Percentiles rank a stretch among this genome's conserved stretches.
These are phyloP conservation scores for Anisogramma anomala DNA, from an alignment of 2,329 filamentous ascomycete genomes.

Conservation along the genomic window DNA sequence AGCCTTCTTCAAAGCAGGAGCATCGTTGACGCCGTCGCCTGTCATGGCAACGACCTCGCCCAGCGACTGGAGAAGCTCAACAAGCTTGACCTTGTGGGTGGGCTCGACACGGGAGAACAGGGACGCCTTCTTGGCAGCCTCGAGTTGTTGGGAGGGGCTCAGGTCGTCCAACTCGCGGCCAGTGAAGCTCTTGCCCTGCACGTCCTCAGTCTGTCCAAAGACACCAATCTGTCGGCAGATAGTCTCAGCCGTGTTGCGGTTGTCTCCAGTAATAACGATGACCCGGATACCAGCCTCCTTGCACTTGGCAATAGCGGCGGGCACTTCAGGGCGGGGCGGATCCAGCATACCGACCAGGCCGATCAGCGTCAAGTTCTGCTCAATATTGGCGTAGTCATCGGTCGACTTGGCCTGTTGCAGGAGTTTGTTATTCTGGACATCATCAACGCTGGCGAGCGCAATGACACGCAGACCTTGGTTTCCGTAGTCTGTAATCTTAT, in stretches of 20 bases:
- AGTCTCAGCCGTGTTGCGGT: conserved; percentile 92
- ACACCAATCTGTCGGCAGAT: conserved; percentile 97
- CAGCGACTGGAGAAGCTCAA: conserved; percentile 85
- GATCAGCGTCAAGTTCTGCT: conserved; percentile 88
- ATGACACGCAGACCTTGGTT: conserved; percentile 91
- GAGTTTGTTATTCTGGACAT: conserved; percentile 59
- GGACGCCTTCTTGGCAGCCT: conserved; percentile 74
- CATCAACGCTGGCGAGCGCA: conserved; percentile 74
- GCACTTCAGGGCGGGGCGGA: conserved; percentile 85
- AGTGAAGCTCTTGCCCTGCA: conserved; percentile 87
- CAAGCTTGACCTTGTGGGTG: conserved; percentile 91
- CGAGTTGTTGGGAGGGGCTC: conserved; percentile 64
- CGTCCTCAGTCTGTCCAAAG: conserved; percentile 69
- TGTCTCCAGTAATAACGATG: conserved; percentile 96
- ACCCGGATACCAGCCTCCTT: conserved; percentile 89
- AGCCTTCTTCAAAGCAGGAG: conserved; percentile 92
- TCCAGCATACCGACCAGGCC: conserved; percentile 95
- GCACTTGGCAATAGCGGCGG: conserved; percentile 75
- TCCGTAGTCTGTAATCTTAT: conserved; percentile 80
- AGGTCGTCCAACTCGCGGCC: conserved; percentile 89
- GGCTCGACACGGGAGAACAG: conserved; percentile 96
- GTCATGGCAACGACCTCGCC: conserved; percentile 98
- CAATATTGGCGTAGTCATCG: conserved; percentile 71
- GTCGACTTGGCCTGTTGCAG: conserved; percentile 68
- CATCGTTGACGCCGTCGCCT: conserved; percentile 96